These are phyloP conservation scores for Scheffersomyces segobiensis DNA, from an alignment of 1,139 yeast species.

Conservation along the genomic window DNA sequence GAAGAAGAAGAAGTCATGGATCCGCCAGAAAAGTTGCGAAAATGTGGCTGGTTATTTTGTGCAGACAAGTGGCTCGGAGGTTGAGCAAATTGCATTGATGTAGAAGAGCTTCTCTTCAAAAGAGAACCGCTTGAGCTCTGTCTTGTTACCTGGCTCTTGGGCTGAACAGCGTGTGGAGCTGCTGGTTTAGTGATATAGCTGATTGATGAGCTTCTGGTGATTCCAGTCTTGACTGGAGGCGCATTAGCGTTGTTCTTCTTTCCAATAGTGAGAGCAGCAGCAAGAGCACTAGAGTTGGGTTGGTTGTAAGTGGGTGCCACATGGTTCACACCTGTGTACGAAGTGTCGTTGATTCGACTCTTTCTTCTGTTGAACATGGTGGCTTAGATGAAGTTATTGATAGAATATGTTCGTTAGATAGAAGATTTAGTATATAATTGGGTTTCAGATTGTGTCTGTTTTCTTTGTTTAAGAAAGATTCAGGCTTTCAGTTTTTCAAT, in stretches of 20 bases:
- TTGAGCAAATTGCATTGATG: neutral
- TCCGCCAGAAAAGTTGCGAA: constrained; percentile 15
- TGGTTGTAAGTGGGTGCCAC: constrained; percentile 32
- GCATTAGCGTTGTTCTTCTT: constrained; percentile 21
- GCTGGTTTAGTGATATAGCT: constrained; percentile 1
- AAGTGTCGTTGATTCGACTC: constrained; percentile 32
- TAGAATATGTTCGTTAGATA: neutral
- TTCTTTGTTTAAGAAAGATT: neutral
- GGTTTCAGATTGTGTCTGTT: neutral
- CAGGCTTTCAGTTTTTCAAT: too few relatives aligned
- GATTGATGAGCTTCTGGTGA: constrained; percentile 1
- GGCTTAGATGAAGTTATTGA: neutral
- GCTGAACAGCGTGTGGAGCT: neutral
- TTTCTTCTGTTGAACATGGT: constrained; percentile 38
- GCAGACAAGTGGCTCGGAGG: constrained; percentile 2
- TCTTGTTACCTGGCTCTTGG: neutral
- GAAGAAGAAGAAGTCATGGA: constrained; percentile 14
- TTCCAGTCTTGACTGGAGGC: constrained; percentile 1
- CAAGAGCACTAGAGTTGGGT: constrained; percentile 44
- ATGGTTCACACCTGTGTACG: constrained; percentile 50
- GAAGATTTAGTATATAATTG: neutral
- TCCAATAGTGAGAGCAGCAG: constrained; percentile 51
- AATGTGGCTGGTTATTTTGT: constrained; percentile 3
- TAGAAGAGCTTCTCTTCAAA: constrained; percentile 8
- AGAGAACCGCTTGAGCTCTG: constrained; percentile 1